Base-by-base conservation (phyloP, 2,329 filamentous ascomycete species). In the Ascochyta viciae-villosae region DNA sequence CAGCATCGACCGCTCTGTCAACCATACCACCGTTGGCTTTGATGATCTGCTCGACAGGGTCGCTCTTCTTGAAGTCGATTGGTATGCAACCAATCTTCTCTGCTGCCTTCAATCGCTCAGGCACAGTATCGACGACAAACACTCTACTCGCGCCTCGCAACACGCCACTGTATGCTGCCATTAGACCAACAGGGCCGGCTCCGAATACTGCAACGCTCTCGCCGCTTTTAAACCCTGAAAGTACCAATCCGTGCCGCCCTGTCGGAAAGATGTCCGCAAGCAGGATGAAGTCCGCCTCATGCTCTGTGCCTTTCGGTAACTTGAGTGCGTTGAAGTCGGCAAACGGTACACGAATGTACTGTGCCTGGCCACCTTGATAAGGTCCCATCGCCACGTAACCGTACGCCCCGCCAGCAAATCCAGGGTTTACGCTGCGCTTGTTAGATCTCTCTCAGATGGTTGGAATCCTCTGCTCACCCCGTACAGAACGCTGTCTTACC, bases 281-380 rank as follows among this genome's bases (percentile, higher is more conserved):
- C 8, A 83, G 61, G 7, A 77, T 83, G 60, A 86, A 88, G 62
- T 88, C 86, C 0, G 82, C 78, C 66, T 89, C 87, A 42, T 87
- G 77, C 58, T 87, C 84, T 15, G 77, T 86, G 0, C 86, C 86
- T 6, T 81, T 75, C 1, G 87, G 87, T 1, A 90, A 74, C 49
- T 83, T 83, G 29, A 89, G 72, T 6, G 83, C 84, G 57, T 89
- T 89, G 75, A 88, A 88, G 66, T 89, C 87, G 1, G 87, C 87
- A 54, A 85, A 89, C 0, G 87, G 87, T 1, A 89, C 83, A 3
- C 85, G 80, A 16, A 89, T 74, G 54, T 86, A 89, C 67, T 89
- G 85, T 3, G 86, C 87, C 67, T 88, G 84, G 13, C 83, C 83
- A 53, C 81, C 82, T 50, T 81, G 78, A 56, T 82, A 82, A 1